A percentile compares a stretch with the other conserved stretches of the same genome.
These are phyloP conservation scores for Fusarium pseudonygamai DNA, from an alignment of 2,329 filamentous ascomycete genomes.

Conservation along the genomic window DNA sequence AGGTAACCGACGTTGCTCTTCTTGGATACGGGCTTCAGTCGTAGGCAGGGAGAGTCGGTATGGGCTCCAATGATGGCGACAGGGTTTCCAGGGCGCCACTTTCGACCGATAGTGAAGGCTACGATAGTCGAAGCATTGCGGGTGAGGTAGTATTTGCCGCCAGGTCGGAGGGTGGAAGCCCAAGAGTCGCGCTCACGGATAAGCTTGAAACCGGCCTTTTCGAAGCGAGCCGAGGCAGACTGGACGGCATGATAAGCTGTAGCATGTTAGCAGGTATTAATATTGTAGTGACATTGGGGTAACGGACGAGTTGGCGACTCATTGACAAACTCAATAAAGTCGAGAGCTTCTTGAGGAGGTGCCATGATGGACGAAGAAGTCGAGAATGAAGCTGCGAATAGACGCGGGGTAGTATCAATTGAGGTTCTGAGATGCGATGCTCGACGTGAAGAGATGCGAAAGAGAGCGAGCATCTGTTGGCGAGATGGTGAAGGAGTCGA, in stretches of 20 bases:
- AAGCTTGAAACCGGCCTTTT: slow-evolving; percentile 84
- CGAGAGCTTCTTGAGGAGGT: slow-evolving; percentile 69
- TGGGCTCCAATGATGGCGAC: slow-evolving; percentile 95
- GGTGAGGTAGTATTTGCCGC: slow-evolving; percentile 96
- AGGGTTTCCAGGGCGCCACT: slow-evolving; percentile 91
- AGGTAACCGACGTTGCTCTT: slow-evolving; percentile 87
- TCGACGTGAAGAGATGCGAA: slow-evolving; percentile 26
- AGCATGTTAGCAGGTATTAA: slow-evolving; percentile 27
- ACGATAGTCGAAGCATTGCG: slow-evolving; percentile 92
- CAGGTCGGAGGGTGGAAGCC: slow-evolving; percentile 80
- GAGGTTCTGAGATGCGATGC: slow-evolving; percentile 15
- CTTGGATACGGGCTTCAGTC: slow-evolving; percentile 94
- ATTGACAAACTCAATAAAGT: slow-evolving; percentile 94
- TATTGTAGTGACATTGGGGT: not conserved
- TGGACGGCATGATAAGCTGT: slow-evolving; percentile 94
- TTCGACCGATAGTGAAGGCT: slow-evolving; percentile 88
- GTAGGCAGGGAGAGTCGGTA: slow-evolving; percentile 91
- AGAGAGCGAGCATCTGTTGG: slow-evolving; percentile 35
- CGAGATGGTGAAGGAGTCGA: slow-evolving; percentile 4
- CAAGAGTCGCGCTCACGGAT: slow-evolving; percentile 93
- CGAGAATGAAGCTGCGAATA: slow-evolving; percentile 37
- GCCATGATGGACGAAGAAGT: slow-evolving; percentile 57
- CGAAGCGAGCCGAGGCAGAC: slow-evolving; percentile 77
- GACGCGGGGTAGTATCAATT: slow-evolving; percentile 13
- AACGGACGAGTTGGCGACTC: slow-evolving; percentile 87